Percentiles rank a stretch among this genome's conserved stretches.
Evolutionary conservation across 2,329 filamentous ascomycete species (phyloP).

Genomic region (Paecilomyces dactylethromorphus): DNA sequence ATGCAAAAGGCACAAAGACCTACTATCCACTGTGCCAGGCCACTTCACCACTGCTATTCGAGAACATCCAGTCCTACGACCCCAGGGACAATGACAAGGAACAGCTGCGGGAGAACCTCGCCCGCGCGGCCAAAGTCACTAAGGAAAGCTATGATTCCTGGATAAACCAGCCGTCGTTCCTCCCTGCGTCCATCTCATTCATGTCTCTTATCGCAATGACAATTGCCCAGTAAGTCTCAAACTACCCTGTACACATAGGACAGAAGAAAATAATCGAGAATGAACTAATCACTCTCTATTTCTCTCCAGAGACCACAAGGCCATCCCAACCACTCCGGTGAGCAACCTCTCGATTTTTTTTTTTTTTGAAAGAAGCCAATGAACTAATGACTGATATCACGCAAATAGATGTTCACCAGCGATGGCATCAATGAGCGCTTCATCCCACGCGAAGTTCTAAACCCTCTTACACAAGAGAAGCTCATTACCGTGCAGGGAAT

Average conservation of each 20-base stretch:
- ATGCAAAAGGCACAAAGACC: not conserved
- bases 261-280: not conserved
- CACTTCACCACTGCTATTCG: not conserved
- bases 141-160: not conserved
- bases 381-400: not conserved
- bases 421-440: conserved; percentile 4
- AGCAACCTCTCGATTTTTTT: not conserved
- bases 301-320: not conserved
- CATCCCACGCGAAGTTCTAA: conserved; percentile 2
- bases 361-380: not conserved
- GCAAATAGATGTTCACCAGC: conserved; percentile 2
- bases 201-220: not conserved
- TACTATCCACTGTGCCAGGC: conserved; percentile 2
- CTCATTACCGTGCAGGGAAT: conserved; percentile 1
- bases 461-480: not conserved
- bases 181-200: not conserved
- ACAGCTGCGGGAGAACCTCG: not conserved
- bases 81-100: conserved; percentile 1
- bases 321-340: not conserved
- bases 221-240: not conserved
- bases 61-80: conserved; percentile 1
- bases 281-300: not conserved
- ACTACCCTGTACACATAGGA: not conserved
- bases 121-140: not conserved
- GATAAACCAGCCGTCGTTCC: not conserved